Evolutionary conservation across 2,329 filamentous ascomycete genomes (phyloP), one percentile per base, ranked within the genome.

Genomic region (Lomentospora prolificans): DNA sequence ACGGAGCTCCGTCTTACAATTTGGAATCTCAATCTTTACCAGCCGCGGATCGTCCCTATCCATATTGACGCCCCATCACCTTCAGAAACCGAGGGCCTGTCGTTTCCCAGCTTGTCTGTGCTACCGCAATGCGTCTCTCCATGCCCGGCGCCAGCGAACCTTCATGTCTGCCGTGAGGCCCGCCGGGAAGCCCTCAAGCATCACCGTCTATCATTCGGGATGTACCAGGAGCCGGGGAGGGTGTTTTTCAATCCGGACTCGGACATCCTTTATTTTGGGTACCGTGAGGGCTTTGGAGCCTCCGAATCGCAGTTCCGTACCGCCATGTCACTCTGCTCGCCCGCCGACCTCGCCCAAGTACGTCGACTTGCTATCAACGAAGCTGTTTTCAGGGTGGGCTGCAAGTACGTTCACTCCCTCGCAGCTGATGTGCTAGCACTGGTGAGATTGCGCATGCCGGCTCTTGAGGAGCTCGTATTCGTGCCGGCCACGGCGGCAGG

Each of bases 201-300:
- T 24, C 77, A 77, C 59, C 60, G 55, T 10, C 69, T 65, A 36
- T 64, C 66, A 56, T 76, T 78, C 57, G 72, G 72, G 57, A 69
- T 75, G 51, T 69, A 69, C 31, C 67, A 71, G 22, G 66, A 66
- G 2, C 68, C 70, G 4, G 72, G 73, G 28, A 67, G 69, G 51
- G 64, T 77, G 30, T 70, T 71, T 59, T 72, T 79, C 61, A 70
- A 73, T 58, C 65, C 69, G 0, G 53, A 60, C 12, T 61, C 61
- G 52, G 75, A 79, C 57, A 67, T 75, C n/a, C 65, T 78, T 53
- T 78, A 74, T 62, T 77, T 78, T 59, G 75, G 74, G 33, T 67
- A 70, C 9, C 67, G 71, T 30, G 62, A 71, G 25, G 74, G 74
- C 53, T 72, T 69, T 64, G 74, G 74, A 69, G 72, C 71, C 19